Base-by-base conservation (phyloP, 78 protist genomes). In the Mastigamoeba balamuthi region DNA sequence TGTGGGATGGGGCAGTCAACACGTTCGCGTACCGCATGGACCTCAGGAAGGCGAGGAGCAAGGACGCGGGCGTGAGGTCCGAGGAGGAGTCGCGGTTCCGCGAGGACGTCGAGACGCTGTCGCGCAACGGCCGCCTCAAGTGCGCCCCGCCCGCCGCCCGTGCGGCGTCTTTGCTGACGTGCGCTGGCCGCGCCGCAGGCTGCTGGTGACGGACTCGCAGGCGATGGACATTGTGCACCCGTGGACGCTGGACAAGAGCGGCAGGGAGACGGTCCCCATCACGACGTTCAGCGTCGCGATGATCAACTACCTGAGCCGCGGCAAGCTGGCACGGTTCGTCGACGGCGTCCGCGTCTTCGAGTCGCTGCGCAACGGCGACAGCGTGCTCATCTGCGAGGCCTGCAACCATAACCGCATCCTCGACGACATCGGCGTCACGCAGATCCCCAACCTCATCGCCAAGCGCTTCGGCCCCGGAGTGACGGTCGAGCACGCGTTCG, bases 251-350 rank as follows among this genome's bases (percentile, higher is more conserved):
- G 68, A 69, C 73, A 2, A 2, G 23, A 48, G 33, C 17, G 58
- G 58, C 17, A 17, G 33, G 58, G 58, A 48, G 17, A 4, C 29
- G 29, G 5, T 6, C 9, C 23, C 63, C 3, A 3, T 78, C 36
- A 78, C 82, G 33, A 78, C 82, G 27, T 78, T 78, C n/a, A 70
- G 78, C 9, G 42, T 78, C 40, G 42, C 40, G n/a, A 73, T 78
- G 82, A 58, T 58, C 8, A 69, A 78, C 40, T 27, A 66, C 37
- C 33, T 58, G 65, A 78, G 80, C 40, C 79, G 39, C 17, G 80
- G 75, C n/a, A 1, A 27, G 37, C 17, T 78, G 7, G 25, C 28
- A 7, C 43, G 0, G 28, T 78, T 78, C 38, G 72, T 58, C 37
- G 82, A 78, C 6, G 82, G 82, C 8, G 1, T 77, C 2, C 52